These are phyloP conservation scores for Lasiosphaeria ovina DNA, from an alignment of 495 filamentous ascomycete species.

Conservation along the genomic window DNA sequence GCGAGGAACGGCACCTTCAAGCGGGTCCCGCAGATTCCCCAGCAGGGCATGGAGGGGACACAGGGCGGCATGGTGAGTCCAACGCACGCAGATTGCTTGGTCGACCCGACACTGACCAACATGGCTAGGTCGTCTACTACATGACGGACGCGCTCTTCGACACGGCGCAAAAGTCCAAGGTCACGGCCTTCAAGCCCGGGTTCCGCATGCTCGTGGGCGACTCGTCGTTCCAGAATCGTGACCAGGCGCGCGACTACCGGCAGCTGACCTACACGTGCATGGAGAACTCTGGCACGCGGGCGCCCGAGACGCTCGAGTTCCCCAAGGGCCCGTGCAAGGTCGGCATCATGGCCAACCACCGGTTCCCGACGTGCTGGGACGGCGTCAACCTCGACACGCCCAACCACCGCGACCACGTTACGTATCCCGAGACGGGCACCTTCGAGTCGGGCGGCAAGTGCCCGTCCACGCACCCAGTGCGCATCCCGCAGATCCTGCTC, in stretches of 20 bases:
- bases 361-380: conserved; percentile 30
- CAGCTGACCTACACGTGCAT: conserved; percentile 43
- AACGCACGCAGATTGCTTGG: neutral
- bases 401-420: conserved; percentile 37
- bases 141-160: conserved; percentile 48
- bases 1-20: conserved; percentile 40
- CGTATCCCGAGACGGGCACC: conserved; percentile 35
- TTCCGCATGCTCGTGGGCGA: conserved; percentile 46
- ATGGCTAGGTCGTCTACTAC: conserved; percentile 46
- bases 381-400: conserved; percentile 30
- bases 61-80: conserved; percentile 38
- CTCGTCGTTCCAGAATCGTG: conserved; percentile 27
- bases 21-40: conserved; percentile 36
- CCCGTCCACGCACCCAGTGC: conserved; percentile 31
- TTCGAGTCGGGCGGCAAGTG: conserved; percentile 34
- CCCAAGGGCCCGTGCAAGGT: conserved; percentile 31
- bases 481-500: conserved; percentile 37
- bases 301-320: conserved; percentile 30
- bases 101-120: neutral
- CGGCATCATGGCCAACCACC: conserved; percentile 40
- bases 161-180: conserved; percentile 42
- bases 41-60: conserved; percentile 33
- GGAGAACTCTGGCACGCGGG: conserved; percentile 26
- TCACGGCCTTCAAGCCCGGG: conserved; percentile 50
- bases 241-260: conserved; percentile 36